These are phyloP conservation scores for Microbotryum scabiosae DNA, from an alignment of 1,284 basidiomycete genomes.

Conservation along the genomic window DNA sequence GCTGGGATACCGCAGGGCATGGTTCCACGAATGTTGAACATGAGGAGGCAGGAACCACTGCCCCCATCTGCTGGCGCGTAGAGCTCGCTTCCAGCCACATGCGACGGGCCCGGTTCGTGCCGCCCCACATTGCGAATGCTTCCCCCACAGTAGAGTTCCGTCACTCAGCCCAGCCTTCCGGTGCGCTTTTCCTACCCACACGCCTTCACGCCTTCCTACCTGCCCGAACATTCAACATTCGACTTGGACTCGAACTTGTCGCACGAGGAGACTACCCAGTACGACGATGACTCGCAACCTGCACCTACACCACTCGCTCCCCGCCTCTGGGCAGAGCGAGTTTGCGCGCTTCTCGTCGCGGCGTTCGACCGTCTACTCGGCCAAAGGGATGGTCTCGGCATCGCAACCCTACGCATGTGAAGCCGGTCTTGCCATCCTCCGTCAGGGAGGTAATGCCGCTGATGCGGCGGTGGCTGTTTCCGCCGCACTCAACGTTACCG, in stretches of 20 bases:
- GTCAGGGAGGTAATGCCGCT: constrained; percentile 82
- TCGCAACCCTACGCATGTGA: constrained; percentile 82
- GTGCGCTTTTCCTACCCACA: not conserved
- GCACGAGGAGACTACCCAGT: too few species aligned
- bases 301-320: constrained; percentile 10
- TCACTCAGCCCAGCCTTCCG: not conserved
- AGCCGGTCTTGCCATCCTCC: constrained; percentile 78
- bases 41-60: too few species aligned
- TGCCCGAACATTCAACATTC: too few species aligned
- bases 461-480: constrained; percentile 32
- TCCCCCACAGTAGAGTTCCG: not conserved
- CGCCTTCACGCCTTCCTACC: too few species aligned
- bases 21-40: too few species aligned
- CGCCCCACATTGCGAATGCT: not conserved
- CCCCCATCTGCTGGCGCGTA: too few species aligned
- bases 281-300: not conserved
- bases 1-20: too few species aligned
- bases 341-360: constrained; percentile 58
- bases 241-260: too few species aligned
- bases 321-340: not conserved
- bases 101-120: not conserved
- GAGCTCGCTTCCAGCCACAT: too few species aligned
- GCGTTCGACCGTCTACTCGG: constrained; percentile 64
- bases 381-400: constrained; percentile 79
- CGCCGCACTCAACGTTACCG: constrained; percentile 26